These are phyloP conservation scores for Olyra latifolia DNA, from an alignment of 176 grass and related monocot genomes.

Conservation along the genomic window DNA sequence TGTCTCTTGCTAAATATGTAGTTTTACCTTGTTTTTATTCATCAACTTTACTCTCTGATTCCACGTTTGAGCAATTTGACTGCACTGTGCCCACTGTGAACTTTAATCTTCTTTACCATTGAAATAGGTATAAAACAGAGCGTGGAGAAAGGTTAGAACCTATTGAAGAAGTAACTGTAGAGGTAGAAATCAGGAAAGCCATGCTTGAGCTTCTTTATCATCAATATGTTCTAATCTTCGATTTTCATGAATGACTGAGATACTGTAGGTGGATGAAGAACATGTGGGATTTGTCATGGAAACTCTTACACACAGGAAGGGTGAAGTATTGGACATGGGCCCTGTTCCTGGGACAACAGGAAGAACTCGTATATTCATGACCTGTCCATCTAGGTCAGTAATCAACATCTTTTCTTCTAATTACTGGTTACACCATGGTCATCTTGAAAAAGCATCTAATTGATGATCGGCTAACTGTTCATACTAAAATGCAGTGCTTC, in stretches of 20 bases:
- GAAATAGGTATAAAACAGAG: conserved; percentile 87
- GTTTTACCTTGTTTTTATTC: conserved; percentile 1
- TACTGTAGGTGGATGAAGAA: conserved; percentile 88
- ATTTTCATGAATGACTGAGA: conserved; percentile 28
- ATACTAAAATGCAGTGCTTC: not conserved
- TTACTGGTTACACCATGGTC: not conserved
- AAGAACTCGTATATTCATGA: conserved; percentile 84
- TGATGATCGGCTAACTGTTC: not conserved
- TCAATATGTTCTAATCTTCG: conserved; percentile 23
- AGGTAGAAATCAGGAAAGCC: conserved; percentile 58
- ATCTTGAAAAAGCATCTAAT: conserved; percentile 8
- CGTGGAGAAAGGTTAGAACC: conserved; percentile 72
- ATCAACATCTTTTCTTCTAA: not conserved
- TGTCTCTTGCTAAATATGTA: conserved; percentile 19
- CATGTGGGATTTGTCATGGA: conserved; percentile 93
- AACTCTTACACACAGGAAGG: conserved; percentile 87
- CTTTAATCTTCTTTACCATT: conserved; percentile 9
- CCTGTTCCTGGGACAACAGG: conserved; percentile 77
- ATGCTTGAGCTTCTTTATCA: conserved; percentile 28
- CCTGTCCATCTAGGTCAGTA: conserved; percentile 93
- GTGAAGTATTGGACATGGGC: conserved; percentile 93
- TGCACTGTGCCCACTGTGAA: not conserved
- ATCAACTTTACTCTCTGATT: not conserved
- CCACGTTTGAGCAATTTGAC: conserved; percentile 5
- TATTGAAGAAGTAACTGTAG: conserved; percentile 99